These are phyloP conservation scores for Hericium alpestre DNA, from an alignment of 768 basidiomycete species.

Conservation along the genomic window DNA sequence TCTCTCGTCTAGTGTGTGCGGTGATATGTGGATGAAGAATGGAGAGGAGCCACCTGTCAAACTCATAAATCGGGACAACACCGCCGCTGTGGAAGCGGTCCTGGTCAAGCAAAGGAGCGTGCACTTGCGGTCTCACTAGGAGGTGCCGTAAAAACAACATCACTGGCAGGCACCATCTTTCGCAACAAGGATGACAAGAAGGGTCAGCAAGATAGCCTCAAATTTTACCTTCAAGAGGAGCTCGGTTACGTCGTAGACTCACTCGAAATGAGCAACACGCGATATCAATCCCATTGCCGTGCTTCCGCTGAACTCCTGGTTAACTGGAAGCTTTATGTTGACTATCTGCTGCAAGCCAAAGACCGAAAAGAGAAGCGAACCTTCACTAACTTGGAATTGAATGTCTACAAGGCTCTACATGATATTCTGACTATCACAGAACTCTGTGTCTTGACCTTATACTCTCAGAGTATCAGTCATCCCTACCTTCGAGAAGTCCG, in stretches of 20 bases:
- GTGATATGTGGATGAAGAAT: conserved; percentile 2
- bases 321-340: too few species aligned
- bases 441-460: too few species aligned
- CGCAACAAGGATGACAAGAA: conserved; percentile 1
- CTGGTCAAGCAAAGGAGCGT: not conserved
- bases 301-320: conserved; percentile 13
- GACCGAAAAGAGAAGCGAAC: too few species aligned
- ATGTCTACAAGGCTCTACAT: too few species aligned
- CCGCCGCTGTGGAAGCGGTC: not conserved
- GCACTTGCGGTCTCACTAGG: not conserved
- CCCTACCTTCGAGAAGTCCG: too few species aligned
- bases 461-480: too few species aligned
- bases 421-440: too few species aligned
- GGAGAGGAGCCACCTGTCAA: conserved; percentile 1
- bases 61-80: conserved; percentile 12
- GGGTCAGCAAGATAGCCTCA: not conserved
- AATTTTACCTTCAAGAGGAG: not conserved
- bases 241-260: conserved; percentile 6
- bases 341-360: too few species aligned
- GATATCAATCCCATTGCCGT: conserved; percentile 13
- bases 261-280: conserved; percentile 18
- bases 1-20: too few species aligned
- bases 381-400: too few species aligned
- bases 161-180: not conserved
- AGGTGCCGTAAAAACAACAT: not conserved